Conservation (phyloP, 441 rosid species). For the Isatis lusitanica region DNA sequence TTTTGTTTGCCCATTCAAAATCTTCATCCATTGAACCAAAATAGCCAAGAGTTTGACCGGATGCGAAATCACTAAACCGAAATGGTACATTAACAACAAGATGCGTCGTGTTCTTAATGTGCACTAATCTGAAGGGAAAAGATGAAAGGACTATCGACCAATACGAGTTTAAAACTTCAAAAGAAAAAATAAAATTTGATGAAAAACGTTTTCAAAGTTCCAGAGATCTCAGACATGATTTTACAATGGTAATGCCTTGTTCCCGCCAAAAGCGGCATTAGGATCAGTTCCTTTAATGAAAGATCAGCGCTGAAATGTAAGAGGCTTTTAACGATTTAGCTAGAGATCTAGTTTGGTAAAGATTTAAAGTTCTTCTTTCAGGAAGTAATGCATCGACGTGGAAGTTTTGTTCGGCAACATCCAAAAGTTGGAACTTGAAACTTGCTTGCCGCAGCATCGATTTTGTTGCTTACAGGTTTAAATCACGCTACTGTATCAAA, state of each 20-base stretch:
- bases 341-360: too few relatives aligned
- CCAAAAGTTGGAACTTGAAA: neutral
- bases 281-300: neutral
- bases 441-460: too few relatives aligned
- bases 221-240: too few relatives aligned
- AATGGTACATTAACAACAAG: neutral
- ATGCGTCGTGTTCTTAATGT: too few relatives aligned
- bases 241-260: neutral
- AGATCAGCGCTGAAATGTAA: too few relatives aligned
- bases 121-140: too few relatives aligned
- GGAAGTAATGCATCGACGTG: neutral
- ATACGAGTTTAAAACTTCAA: too few relatives aligned
- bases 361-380: too few relatives aligned
- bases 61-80: slow-evolving; percentile 3
- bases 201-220: too few relatives aligned
- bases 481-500: neutral
- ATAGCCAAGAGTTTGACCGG: neutral
- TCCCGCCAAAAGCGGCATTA: neutral
- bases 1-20: neutral
- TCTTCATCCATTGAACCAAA: neutral
- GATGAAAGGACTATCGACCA: too few relatives aligned
- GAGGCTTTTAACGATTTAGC: too few relatives aligned
- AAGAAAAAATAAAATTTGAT: too few relatives aligned
- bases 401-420: neutral
- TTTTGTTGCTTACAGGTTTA: neutral